Evolutionary conservation across 129 eudicot species (phyloP).

Genomic region (sunflower (Helianthus annuus)): DNA sequence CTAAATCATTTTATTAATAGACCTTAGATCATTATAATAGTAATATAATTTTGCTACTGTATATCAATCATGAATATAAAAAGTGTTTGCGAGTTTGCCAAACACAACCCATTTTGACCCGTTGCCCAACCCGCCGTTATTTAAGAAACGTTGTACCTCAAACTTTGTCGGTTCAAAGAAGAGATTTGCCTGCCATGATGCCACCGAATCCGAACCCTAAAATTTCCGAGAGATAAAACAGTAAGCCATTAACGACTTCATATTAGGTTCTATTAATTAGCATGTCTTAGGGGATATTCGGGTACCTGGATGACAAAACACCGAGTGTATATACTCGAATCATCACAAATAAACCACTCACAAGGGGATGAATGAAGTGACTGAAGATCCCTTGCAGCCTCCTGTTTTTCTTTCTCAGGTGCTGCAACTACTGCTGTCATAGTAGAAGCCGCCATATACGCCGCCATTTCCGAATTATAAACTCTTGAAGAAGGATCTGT

Average conservation of each 20-base stretch:
- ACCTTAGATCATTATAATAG: background rate
- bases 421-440: slow-evolving; percentile 93
- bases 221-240: slow-evolving; percentile 9
- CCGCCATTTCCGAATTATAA: slow-evolving; percentile 71
- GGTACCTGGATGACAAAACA: slow-evolving; percentile 77
- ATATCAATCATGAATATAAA: too few species aligned
- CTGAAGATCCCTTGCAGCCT: slow-evolving; percentile 74
- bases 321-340: slow-evolving; percentile 67
- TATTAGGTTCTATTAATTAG: background rate
- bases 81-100: background rate
- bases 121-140: background rate
- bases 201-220: slow-evolving; percentile 81
- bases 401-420: slow-evolving; percentile 67
- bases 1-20: background rate
- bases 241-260: slow-evolving; percentile 12
- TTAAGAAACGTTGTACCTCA: slow-evolving; percentile 49
- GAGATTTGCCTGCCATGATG: slow-evolving; percentile 92
- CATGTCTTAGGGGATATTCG: background rate
- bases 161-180: slow-evolving; percentile 80
- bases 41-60: background rate
- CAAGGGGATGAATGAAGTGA: slow-evolving; percentile 80
- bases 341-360: slow-evolving; percentile 90
- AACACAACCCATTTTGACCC: background rate
- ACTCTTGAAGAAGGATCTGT: slow-evolving; percentile 36
- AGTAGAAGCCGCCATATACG: slow-evolving; percentile 78